Percentiles rank a stretch among this genome's conserved stretches.
phyloP scores from a whole-genome alignment of 257 asterid genomes.

The Verbena officinalis region DNA sequence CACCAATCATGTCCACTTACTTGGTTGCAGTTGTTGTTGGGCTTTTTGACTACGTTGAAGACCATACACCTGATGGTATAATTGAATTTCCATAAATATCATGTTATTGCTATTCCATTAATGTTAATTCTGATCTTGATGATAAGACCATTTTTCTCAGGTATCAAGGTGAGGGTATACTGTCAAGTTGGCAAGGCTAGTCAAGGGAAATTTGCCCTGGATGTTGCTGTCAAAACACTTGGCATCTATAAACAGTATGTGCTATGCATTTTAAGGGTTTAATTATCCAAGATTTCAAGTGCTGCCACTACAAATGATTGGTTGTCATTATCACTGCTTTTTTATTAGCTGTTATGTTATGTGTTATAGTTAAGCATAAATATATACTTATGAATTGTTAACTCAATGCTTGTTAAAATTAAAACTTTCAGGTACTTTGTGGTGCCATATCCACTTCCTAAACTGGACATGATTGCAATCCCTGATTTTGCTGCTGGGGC shows the following conservation, averaged over 20 bases:
- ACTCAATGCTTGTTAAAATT: conserved; percentile 14
- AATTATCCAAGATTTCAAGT: not conserved
- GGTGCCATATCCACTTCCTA: conserved; percentile 90
- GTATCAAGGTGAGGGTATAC: conserved; percentile 81
- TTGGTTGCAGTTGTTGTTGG: conserved; percentile 97
- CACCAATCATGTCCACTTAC: conserved; percentile 97
- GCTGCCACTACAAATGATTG: not conserved
- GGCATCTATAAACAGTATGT: conserved; percentile 80
- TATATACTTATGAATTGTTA: conserved; percentile 7
- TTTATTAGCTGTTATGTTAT: not conserved
- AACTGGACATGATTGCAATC: conserved; percentile 96
- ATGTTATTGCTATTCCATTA: conserved; percentile 14
- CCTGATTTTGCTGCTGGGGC: conserved; percentile 99
- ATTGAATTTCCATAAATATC: conserved; percentile 9
- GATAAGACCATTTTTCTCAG: conserved; percentile 42
- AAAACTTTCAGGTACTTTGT: conserved; percentile 66
- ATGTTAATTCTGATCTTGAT: conserved; percentile 9
- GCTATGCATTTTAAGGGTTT: conserved; percentile 27
- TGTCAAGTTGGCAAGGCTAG: conserved; percentile 81
- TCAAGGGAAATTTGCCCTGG: conserved; percentile 88
- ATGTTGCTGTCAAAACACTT: conserved; percentile 94
- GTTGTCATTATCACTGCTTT: not conserved
- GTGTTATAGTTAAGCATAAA: not conserved
- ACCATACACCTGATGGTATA: conserved; percentile 87
- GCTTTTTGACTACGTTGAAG: conserved; percentile 90